These are phyloP conservation scores for Venustampulla echinocandica DNA, from an alignment of 495 filamentous ascomycete species.

Conservation along the genomic window DNA sequence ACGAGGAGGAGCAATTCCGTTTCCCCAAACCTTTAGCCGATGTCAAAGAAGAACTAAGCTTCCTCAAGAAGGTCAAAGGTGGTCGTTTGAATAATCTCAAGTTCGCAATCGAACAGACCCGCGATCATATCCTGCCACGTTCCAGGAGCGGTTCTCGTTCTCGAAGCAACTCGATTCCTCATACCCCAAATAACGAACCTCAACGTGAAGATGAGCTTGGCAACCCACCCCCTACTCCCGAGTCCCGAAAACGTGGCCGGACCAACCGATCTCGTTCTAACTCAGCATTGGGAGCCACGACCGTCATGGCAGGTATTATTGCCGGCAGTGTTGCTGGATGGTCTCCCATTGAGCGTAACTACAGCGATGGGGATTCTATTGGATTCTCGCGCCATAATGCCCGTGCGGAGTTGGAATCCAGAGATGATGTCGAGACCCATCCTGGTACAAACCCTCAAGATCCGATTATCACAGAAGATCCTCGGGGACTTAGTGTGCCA, in stretches of 20 bases:
- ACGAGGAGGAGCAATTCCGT: conserved; percentile 63
- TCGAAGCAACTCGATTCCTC: conserved; percentile 59
- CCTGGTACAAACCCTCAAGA: conserved; percentile 33
- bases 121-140: conserved; percentile 60
- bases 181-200: conserved; percentile 56
- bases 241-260: conserved; percentile 57
- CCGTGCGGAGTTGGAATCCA: conserved; percentile 45
- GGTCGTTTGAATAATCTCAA: conserved; percentile 81
- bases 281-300: conserved; percentile 73
- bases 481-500: conserved; percentile 35
- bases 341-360: conserved; percentile 68
- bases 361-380: conserved; percentile 40
- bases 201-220: conserved; percentile 30
- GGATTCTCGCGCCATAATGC: conserved; percentile 35
- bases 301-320: conserved; percentile 81
- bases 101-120: conserved; percentile 74
- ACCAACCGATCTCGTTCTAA: conserved; percentile 78
- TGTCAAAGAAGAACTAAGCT: conserved; percentile 71
- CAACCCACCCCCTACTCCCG: conserved; percentile 49
- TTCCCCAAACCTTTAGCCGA: conserved; percentile 68
- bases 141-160: conserved; percentile 69
- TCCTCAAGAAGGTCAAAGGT: conserved; percentile 85
- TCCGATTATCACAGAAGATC: conserved; percentile 41
- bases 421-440: conserved; percentile 30
- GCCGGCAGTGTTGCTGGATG: conserved; percentile 78